Evolutionary conservation across 306 rosid species (phyloP), one percentile per base, ranked within the genome.

Genomic region (Neltuma alba): DNA sequence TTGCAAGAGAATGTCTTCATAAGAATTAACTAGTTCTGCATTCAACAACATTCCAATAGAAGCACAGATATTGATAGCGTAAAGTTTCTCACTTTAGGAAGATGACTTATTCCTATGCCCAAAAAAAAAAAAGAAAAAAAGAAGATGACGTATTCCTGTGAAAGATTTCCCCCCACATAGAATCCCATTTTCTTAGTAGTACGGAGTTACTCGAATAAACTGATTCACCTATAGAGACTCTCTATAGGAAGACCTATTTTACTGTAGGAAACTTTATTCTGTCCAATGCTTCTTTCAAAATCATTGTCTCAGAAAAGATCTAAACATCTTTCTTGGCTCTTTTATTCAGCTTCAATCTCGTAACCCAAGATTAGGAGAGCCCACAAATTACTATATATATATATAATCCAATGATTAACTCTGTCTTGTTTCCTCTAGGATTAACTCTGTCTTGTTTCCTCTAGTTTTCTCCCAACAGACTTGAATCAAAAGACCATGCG

Each of bases 401-500:
- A 47, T 3, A 20, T 2, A 14, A 47, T 8, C 74, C 81, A 66
- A 48, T 25, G 28, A 74, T 37, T 5, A 66, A 9, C 27, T 65
- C 5, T 10, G 1, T 67, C 52, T 67, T 67, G 20, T 34, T 67
- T 66, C 11, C 48, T n/a, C n/a, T n/a, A n/a, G n/a, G 28, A 74
- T 37, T 5, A 66, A 9, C 27, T 65, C 5, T 10, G 1, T 67
- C 52, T 67, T 67, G 20, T 34, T 67, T 66, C 10, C 38, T 7
- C 54, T 31, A 14, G 16, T 15, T 2, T n/a, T 33, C 73, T 47
- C 44, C 44, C 21, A 28, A 1, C 28, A 23, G 54, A 28, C 16
- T 54, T 8, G 81, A 68, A 33, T n/a, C 20, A 9, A 78, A 78
- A 7, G 76, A 78, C 76, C 82, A 78, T 41, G 82, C 69, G 61